Base-by-base conservation (phyloP, 345 rosid species). In the Gossypium mustelinum region DNA sequence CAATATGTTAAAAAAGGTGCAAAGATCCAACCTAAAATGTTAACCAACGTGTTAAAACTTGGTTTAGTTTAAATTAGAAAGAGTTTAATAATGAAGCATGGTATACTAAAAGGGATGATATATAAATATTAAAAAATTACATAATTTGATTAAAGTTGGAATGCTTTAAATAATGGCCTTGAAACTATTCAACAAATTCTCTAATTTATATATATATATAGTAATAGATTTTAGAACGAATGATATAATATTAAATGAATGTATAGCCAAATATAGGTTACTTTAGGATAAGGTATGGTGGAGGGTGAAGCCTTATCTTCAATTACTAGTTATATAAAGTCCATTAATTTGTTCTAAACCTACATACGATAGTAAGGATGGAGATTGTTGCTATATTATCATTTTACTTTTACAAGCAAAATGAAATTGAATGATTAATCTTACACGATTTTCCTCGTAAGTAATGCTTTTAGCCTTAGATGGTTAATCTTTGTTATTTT, bases 291-390 rank as follows among this genome's bases (percentile, higher is more conserved):
- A 55, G 63, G 63, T 18, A 71, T 39, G 74, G 18, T 10, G 27
- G 57, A 56, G 10, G 74, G 48, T 41, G 27, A 39, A 39, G 64
- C 75, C 75, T 72, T 72, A 57, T 72, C 75, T 57, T 56, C 17
- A 58, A 27, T 72, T 72, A 12, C 82, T 72, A 69, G 1, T 68
- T 76, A 44, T 61, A 73, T 58, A 68, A 76, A 73, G 77, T 72
- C 65, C 68, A 57, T 72, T 29, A 24, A 48, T 57, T 75, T 58
- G 43, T 69, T 58, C 74, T 2, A 18, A 71, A 56, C 34, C 64
- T 54, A 56, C 62, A 70, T 50, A 69, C n/a, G 55, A 57, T 9
- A 27, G 22, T 1, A 16, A 3, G n/a, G 51, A 65, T 48, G 29
- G 52, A 27, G n/a, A 52, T 25, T 44, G 16, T 69, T 71, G 55